Evolutionary conservation across 2,329 filamentous ascomycete species (phyloP).

Genomic region (Colletotrichum liaoningense): DNA sequence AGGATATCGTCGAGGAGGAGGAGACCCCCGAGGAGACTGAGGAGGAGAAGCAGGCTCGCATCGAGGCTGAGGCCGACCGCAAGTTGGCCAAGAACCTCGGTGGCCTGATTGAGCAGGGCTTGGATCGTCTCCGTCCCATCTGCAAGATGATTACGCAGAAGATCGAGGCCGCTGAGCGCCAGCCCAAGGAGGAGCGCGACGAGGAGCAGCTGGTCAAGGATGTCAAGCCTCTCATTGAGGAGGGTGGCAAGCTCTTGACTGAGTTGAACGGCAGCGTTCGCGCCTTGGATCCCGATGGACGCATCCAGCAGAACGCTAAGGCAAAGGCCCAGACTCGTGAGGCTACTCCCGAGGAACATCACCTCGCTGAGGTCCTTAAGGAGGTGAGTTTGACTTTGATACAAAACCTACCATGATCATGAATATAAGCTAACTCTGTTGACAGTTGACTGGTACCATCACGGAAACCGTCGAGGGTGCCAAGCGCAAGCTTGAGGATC

Average conservation of each 20-base stretch:
- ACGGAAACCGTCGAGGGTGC: slow-evolving; percentile 87
- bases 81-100: slow-evolving; percentile 84
- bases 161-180: slow-evolving; percentile 83
- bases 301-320: slow-evolving; percentile 87
- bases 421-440: background rate
- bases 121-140: slow-evolving; percentile 86
- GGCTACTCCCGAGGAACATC: slow-evolving; percentile 85
- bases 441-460: slow-evolving; percentile 79
- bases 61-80: slow-evolving; percentile 74
- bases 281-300: slow-evolving; percentile 88
- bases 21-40: slow-evolving; percentile 54
- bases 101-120: slow-evolving; percentile 77
- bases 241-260: slow-evolving; percentile 82
- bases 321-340: slow-evolving; percentile 80
- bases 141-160: slow-evolving; percentile 88
- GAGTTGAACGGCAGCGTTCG: slow-evolving; percentile 90
- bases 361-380: slow-evolving; percentile 86
- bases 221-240: slow-evolving; percentile 89
- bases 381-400: slow-evolving; percentile 58
- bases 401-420: background rate
- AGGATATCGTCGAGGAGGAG: slow-evolving; percentile 64
- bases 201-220: slow-evolving; percentile 89
- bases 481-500: slow-evolving; percentile 88
- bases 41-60: slow-evolving; percentile 62
- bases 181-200: slow-evolving; percentile 87